Percentiles rank a stretch among this genome's conserved stretches.
These are phyloP conservation scores for Candida tetrigidarum DNA, from an alignment of 1,139 yeast species.

Conservation along the genomic window DNA sequence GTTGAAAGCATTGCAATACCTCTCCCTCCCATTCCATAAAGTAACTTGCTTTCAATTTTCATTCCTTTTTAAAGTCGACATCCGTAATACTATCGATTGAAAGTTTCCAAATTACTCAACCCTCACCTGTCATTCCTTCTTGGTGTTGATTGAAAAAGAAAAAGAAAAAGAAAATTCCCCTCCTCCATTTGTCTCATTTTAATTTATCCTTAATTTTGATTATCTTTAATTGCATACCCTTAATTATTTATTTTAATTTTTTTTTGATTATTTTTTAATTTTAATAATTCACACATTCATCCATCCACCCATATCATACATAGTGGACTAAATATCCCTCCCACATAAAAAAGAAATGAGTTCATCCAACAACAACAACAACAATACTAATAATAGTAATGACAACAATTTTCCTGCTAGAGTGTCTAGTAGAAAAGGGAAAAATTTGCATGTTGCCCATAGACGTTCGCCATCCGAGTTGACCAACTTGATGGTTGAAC, in stretches of 20 bases:
- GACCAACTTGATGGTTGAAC: slow-evolving; percentile 94
- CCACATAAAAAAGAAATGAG: background rate
- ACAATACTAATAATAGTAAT: slow-evolving; percentile 21
- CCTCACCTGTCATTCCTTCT: background rate
- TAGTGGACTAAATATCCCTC: background rate
- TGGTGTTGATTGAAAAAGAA: background rate
- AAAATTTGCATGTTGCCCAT: slow-evolving; percentile 83
- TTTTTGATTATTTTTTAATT: too few relatives aligned
- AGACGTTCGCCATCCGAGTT: slow-evolving; percentile 93
- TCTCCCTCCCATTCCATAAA: too few relatives aligned
- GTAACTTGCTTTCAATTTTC: background rate
- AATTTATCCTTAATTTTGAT: background rate
- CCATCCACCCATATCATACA: background rate
- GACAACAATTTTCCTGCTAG: slow-evolving; percentile 13
- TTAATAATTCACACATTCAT: too few relatives aligned
- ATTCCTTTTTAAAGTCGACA: background rate
- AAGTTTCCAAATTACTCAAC: too few relatives aligned
- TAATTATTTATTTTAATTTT: background rate
- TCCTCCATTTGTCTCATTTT: background rate
- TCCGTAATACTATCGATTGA: too few relatives aligned
- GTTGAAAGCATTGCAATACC: background rate
- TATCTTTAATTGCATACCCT: background rate
- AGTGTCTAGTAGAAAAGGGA: slow-evolving; percentile 30
- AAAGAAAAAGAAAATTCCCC: background rate
- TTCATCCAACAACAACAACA: slow-evolving; percentile 6